A percentile compares a stretch with the other conserved stretches of the same genome.
Conservation (phyloP, 2,329 filamentous ascomycete species). For the Aspergillus niger region DNA sequence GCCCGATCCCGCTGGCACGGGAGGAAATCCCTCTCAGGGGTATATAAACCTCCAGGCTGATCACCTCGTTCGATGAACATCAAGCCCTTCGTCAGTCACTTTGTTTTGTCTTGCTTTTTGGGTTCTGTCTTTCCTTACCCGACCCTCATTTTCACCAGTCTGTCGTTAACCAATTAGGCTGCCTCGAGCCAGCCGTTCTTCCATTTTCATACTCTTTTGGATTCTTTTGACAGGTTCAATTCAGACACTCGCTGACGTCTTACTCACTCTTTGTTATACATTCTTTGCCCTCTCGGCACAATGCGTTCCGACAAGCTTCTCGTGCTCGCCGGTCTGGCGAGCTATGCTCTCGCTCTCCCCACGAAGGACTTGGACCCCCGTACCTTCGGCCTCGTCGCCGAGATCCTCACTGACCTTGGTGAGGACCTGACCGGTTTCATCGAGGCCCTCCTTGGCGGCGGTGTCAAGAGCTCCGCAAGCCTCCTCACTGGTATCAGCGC, state of each 20-base stretch:
- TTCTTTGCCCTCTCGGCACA: conserved; percentile 22
- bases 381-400: conserved; percentile 24
- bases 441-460: conserved; percentile 26
- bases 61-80: conserved; percentile 24
- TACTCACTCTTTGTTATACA: conserved; percentile 18
- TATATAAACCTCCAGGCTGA: conserved; percentile 37
- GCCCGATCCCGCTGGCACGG: conserved; percentile 13
- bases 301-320: conserved; percentile 32
- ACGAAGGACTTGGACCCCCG: conserved; percentile 33
- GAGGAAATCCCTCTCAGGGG: conserved; percentile 28
- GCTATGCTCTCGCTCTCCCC: conserved; percentile 35
- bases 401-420: conserved; percentile 21
- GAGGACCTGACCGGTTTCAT: conserved; percentile 28
- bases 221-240: conserved; percentile 14
- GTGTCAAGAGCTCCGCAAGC: conserved; percentile 18
- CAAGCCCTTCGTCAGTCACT: conserved; percentile 28
- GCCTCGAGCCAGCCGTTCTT: conserved; percentile 21
- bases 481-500: conserved; percentile 35
- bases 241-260: conserved; percentile 17
- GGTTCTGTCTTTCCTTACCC: conserved; percentile 20
- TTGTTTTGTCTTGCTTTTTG: conserved; percentile 22
- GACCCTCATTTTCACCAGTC: conserved; percentile 33
- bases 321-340: conserved; percentile 38
- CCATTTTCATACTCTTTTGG: conserved; percentile 16
- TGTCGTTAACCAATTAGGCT: conserved; percentile 35